Base-by-base conservation (phyloP, 1,139 yeast genomes). In the Yamadazyma kanchanaburiensis region DNA sequence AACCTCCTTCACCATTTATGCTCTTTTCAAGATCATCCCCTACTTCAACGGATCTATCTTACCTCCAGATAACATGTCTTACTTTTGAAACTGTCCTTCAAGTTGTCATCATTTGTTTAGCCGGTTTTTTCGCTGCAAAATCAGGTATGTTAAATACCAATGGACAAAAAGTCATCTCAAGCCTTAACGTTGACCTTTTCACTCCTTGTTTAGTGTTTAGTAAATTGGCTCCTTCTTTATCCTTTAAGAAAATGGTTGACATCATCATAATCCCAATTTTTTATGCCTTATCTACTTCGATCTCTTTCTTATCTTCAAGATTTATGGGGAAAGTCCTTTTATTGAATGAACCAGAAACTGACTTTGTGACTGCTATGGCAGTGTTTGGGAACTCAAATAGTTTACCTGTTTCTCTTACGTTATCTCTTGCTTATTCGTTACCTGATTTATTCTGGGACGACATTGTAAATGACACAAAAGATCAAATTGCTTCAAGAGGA, bases 291-390 rank as follows among this genome's bases (percentile, higher is more conserved):
- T 70, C 84, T 15, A 81, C 91, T 2, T 68, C 67, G 10, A 77
- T 82, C 20, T 74, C 91, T 5, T 77, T 59, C 39, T 26, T 53
- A 6, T 73, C 84, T 33, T 77, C 89, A 3, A 58, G 64, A 25
- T 32, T 70, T 20, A 67, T 74, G 22, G 64, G 80, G 6, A 48
- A 58, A 17, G 32, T 73, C 18, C 55, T 82, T 39, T 53, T 55
- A 6, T 64, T 85, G 45, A 77, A 78, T 42, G 67, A 61, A 21
- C 76, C 84, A 1, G 94, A 85, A 53, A 49, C 80, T 6, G 83
- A 84, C 56, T 85, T 81, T 47, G 94, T 85, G 27, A 82, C 88
- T 15, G 94, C 94, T 5, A 84, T 85, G 91, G 85, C 87, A 0
- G 94, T 83, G 11, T 85, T 85, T 57, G 94, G 94, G 29, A 85